These are phyloP conservation scores for Moricandia arvensis DNA, from an alignment of 345 rosid genomes.

Conservation along the genomic window DNA sequence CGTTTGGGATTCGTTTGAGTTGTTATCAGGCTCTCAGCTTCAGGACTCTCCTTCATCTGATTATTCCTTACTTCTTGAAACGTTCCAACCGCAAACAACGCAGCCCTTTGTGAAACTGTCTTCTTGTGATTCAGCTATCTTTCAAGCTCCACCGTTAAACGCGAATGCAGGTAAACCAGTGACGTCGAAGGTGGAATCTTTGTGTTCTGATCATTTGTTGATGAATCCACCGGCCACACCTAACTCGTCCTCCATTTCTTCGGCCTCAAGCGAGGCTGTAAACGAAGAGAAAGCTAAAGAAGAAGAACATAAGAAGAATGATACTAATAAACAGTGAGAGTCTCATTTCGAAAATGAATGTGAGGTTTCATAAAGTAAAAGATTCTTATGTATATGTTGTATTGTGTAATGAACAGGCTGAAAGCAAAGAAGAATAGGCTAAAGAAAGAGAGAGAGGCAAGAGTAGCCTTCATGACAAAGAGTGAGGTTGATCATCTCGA, in stretches of 20 bases:
- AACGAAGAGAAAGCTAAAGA: conserved; percentile 46
- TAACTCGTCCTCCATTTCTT: conserved; percentile 77
- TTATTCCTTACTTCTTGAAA: conserved; percentile 21
- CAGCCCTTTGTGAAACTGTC: conserved; percentile 20
- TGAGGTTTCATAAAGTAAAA: not conserved
- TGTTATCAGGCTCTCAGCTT: conserved; percentile 49
- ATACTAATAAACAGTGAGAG: conserved; percentile 51
- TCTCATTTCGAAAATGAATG: not conserved
- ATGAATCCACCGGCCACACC: conserved; percentile 75
- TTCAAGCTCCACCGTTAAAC: conserved; percentile 29
- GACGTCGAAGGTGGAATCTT: conserved; percentile 41
- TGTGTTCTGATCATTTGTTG: conserved; percentile 36
- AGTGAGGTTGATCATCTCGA: not conserved
- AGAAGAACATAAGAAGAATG: conserved; percentile 34
- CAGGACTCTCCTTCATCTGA: conserved; percentile 51
- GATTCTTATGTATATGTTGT: not conserved
- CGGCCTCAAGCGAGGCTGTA: conserved; percentile 70
- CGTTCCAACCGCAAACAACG: conserved; percentile 19
- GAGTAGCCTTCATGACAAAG: not conserved
- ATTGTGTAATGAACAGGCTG: not conserved
- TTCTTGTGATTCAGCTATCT: conserved; percentile 3
- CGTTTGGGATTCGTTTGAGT: conserved; percentile 55
- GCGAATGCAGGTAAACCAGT: conserved; percentile 19
- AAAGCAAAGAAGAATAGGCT: not conserved
- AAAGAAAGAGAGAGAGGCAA: not conserved